Evolutionary conservation across 2,329 filamentous ascomycete species (phyloP), one percentile per base, ranked within the genome.

Genomic region (Bipolaris sorokiniana): DNA sequence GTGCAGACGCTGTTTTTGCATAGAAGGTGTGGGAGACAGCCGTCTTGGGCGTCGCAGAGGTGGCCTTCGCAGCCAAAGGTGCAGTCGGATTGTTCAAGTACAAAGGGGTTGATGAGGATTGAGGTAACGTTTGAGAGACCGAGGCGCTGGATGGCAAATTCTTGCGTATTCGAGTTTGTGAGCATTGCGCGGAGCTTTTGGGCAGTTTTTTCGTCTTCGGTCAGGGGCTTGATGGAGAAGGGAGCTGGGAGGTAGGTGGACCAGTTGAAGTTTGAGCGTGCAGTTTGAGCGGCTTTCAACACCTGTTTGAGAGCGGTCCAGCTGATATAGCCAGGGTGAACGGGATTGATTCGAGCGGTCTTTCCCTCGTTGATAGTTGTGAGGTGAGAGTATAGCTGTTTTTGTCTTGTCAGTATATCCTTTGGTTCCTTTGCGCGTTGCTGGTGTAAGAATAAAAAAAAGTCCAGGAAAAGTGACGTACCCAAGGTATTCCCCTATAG

Each of bases 401-500:
- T 7, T 40, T 44, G 7, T 28, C 2, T n/a, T 11, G 28, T 66
- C 11, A 64, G 46, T 48, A 38, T 11, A 7, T 16, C n/a, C 11
- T 26, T 3, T 16, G 7, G 4, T 16, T 38, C 23, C 15, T 40
- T 16, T 15, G 18, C 23, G 10, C 16, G 15, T 15, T 16, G 3
- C 20, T n/a, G 1, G n/a, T 42, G 33, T 6, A 4, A 2, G 23
- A 5, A 3, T 10, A 28, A n/a, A 5, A 10, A n/a, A 18, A 3
- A 3, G n/a, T 31, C 28, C 10, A 5, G 10, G 15, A n/a, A 16
- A 26, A 2, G 4, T 7, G 11, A 58, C 61, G 16, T 65, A 75
- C 72, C 73, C 73, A 76, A 18, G 73, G 73, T 26, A 76, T 74
- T 1, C 73, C 73, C 16, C 73, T 64, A n/a, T 65, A 59, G 45